phyloP scores from a whole-genome alignment of 352 stramenopile species.

The Ophiocytium majus region DNA sequence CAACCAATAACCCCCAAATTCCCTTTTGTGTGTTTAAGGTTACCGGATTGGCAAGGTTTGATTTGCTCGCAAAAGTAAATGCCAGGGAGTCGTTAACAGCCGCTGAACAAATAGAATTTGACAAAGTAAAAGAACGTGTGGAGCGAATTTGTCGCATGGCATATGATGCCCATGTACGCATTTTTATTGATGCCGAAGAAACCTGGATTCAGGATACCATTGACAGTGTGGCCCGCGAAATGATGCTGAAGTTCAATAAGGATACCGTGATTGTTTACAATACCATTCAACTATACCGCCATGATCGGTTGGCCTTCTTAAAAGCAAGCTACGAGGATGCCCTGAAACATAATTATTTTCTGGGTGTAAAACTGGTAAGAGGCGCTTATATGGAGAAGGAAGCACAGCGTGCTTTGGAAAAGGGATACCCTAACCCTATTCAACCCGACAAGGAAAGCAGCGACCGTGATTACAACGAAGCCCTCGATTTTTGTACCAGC shows the following conservation, averaged over 20 bases:
- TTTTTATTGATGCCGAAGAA: constrained; percentile 19
- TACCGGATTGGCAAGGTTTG: neutral
- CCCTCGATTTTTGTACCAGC: neutral
- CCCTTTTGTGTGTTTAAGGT: constrained; percentile 16
- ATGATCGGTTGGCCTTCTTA: neutral
- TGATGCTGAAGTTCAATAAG: constrained; percentile 1
- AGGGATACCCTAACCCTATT: neutral
- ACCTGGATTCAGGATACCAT: constrained; percentile 1
- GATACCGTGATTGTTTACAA: constrained; percentile 5
- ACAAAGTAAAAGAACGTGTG: constrained; percentile 3
- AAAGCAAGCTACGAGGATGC: too few species aligned
- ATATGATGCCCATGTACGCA: neutral
- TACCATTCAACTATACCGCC: constrained; percentile 2
- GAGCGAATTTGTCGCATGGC: neutral
- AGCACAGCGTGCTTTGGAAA: neutral
- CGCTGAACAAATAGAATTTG: neutral
- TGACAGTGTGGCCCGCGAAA: neutral
- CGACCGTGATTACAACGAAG: neutral
- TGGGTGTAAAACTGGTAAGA: constrained; percentile 2
- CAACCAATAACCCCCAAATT: neutral
- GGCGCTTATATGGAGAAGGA: constrained; percentile 13
- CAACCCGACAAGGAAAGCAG: neutral
- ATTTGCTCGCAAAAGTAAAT: neutral
- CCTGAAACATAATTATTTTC: neutral
- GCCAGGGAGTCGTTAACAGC: neutral